phyloP scores from a whole-genome alignment of 225 moss, liverwort and hornwort genomes.

The Asterella californica region DNA sequence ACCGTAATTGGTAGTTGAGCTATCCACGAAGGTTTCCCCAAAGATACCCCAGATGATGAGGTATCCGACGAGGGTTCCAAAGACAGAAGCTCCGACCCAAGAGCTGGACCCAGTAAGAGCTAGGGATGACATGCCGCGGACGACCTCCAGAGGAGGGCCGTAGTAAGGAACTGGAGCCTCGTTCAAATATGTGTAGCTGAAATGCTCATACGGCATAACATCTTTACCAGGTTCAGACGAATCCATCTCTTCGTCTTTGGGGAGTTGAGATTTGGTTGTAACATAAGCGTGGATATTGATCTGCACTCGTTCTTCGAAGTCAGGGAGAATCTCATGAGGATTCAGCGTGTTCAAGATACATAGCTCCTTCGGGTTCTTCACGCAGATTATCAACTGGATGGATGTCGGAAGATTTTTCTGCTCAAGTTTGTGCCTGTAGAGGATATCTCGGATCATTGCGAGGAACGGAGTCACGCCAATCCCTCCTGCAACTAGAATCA shows the following conservation, averaged over 20 bases:
- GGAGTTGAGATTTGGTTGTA: slow-evolving; percentile 3
- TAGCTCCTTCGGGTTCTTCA: slow-evolving; percentile 22
- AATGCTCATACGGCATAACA: background rate
- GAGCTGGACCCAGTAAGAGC: slow-evolving; percentile 11
- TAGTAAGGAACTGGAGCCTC: background rate
- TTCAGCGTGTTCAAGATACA: slow-evolving; percentile 19
- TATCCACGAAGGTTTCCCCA: background rate
- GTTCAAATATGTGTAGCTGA: background rate
- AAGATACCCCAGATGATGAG: slow-evolving; percentile 18
- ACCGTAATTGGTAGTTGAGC: background rate
- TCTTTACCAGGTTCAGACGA: background rate
- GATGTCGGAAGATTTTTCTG: slow-evolving; percentile 36
- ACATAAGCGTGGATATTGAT: slow-evolving; percentile 20
- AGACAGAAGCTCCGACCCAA: slow-evolving; percentile 17
- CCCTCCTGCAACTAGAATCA: slow-evolving; percentile 63
- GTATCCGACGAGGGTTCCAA: slow-evolving; percentile 12
- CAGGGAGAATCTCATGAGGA: slow-evolving; percentile 22
- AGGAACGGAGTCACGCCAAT: slow-evolving; percentile 50
- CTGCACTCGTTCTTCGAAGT: slow-evolving; percentile 5
- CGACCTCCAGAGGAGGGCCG: background rate
- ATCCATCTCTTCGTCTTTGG: background rate
- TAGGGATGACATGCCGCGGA: slow-evolving; percentile 13
- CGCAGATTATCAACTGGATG: slow-evolving; percentile 52
- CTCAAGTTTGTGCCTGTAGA: slow-evolving; percentile 38
- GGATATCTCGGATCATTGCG: slow-evolving; percentile 28